Evolutionary conservation across 2,329 filamentous ascomycete genomes (phyloP).

Genomic region (Botrytis medusae): DNA sequence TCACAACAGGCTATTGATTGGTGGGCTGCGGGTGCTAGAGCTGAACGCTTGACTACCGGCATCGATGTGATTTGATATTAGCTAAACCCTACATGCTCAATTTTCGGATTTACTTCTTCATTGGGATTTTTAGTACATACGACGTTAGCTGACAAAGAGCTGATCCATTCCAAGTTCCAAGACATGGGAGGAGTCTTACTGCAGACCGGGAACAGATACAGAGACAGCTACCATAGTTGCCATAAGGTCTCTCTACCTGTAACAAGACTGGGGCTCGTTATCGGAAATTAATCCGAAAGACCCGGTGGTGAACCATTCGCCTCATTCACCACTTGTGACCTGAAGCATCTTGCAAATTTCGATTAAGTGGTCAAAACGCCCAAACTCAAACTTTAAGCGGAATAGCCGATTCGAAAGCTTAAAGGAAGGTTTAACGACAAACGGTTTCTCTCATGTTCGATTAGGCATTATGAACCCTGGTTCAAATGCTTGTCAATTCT

Average conservation of each 20-base stretch:
- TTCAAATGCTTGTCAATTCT: background rate
- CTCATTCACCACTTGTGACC: background rate
- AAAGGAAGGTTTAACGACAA: conserved; percentile 5
- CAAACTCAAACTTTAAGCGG: conserved; percentile 4
- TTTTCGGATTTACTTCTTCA: conserved; percentile 14
- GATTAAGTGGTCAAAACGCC: background rate
- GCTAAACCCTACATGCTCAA: conserved; percentile 6
- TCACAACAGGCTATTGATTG: background rate
- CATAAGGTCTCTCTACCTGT: conserved; percentile 1
- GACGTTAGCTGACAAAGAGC: conserved; percentile 18
- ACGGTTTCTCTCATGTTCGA: conserved; percentile 8
- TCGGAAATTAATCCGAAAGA: conserved; percentile 21
- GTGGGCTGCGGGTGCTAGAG: background rate
- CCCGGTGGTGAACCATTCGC: conserved; percentile 5
- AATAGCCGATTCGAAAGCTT: conserved; percentile 15
- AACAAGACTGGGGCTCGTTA: conserved; percentile 7
- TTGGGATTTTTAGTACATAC: conserved; percentile 5
- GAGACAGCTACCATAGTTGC: background rate
- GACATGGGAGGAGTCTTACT: conserved; percentile 8
- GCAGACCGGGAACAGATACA: conserved; percentile 2
- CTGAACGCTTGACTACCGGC: conserved; percentile 14
- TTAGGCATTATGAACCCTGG: background rate
- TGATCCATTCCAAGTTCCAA: conserved; percentile 12
- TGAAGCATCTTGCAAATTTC: background rate
- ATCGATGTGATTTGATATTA: conserved; percentile 8